A percentile compares a stretch with the other conserved stretches of the same genome.
Conservation (phyloP, 495 filamentous ascomycete genomes). For the Evansstolkia leycettana region DNA sequence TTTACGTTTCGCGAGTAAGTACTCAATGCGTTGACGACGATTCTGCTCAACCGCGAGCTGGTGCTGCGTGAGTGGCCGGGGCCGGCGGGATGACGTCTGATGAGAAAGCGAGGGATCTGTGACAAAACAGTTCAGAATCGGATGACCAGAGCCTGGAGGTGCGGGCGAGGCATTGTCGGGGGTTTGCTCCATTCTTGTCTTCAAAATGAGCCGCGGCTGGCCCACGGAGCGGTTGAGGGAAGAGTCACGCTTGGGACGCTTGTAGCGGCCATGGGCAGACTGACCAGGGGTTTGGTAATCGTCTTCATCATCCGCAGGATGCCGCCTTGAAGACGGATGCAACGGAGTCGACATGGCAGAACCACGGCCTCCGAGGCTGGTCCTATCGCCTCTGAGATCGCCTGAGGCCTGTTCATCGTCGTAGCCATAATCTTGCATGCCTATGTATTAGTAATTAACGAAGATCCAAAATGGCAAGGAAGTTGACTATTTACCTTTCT, state of each 20-base stretch:
- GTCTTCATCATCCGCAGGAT: conserved; percentile 25
- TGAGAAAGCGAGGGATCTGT: conserved; percentile 23
- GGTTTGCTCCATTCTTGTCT: conserved; percentile 36
- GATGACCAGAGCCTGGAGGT: conserved; percentile 35
- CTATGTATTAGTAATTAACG: no score
- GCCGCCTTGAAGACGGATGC: conserved; percentile 24
- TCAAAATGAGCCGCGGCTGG: conserved; percentile 35
- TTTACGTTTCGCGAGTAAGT: conserved; percentile 66
- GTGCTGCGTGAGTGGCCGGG: conserved; percentile 80
- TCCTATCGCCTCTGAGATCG: conserved; percentile 16
- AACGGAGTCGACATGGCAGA: conserved; percentile 31
- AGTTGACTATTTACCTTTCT: conserved; percentile 33
- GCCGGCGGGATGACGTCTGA: conserved; percentile 36
- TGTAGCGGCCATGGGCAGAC: conserved; percentile 21
- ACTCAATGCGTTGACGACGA: conserved; percentile 74
- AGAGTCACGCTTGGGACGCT: conserved; percentile 25
- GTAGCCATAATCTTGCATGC: conserved; percentile 17
- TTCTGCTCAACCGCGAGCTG: conserved; percentile 88
- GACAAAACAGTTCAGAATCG: conserved; percentile 35
- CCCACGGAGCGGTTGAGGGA: conserved; percentile 23
- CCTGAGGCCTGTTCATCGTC: conserved; percentile 27
- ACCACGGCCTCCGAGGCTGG: conserved; percentile 7
- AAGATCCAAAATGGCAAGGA: no score
- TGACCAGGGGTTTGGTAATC: conserved; percentile 21
- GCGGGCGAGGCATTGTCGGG: conserved; percentile 35